Evolutionary conservation across 2,329 filamentous ascomycete species (phyloP).

Genomic region (Ascochyta koolunga): DNA sequence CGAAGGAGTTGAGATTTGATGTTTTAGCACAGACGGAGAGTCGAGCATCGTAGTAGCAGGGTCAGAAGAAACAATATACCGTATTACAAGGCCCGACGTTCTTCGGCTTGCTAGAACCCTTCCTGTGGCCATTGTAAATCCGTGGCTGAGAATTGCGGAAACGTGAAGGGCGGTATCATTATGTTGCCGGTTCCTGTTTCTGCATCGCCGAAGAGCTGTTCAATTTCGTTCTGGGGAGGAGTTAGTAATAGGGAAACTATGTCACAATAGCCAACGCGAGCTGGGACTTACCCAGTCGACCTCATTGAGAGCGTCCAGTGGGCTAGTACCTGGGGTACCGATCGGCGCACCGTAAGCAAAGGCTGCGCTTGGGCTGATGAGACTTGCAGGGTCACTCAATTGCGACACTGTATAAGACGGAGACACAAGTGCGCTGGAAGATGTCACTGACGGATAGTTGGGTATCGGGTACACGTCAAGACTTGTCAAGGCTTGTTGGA

Average conservation of each 20-base stretch:
- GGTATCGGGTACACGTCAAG: slow-evolving; percentile 7
- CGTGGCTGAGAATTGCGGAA: slow-evolving; percentile 35
- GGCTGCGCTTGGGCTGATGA: background rate
- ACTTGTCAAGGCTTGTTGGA: slow-evolving; percentile 7
- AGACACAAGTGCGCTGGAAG: background rate
- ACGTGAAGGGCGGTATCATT: slow-evolving; percentile 45
- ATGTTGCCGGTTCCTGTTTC: slow-evolving; percentile 35
- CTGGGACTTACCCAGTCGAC: slow-evolving; percentile 67
- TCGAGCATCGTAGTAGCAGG: no score
- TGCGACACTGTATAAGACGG: background rate
- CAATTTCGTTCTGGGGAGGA: slow-evolving; percentile 52
- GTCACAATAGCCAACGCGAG: background rate
- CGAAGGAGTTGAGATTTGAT: background rate
- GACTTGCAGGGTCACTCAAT: slow-evolving; percentile 1
- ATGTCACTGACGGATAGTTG: background rate
- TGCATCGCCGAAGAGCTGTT: slow-evolving; percentile 51
- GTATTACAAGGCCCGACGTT: no score
- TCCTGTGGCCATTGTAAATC: slow-evolving; percentile 32
- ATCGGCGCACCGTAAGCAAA: background rate
- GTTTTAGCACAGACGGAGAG: no score
- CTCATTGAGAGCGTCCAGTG: slow-evolving; percentile 50
- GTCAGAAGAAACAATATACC: no score
- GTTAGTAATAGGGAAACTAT: slow-evolving; percentile 5
- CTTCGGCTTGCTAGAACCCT: background rate
- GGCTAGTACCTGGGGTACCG: slow-evolving; percentile 22